Base-by-base conservation (phyloP, 2,329 filamentous ascomycete genomes). In the Tolypocladium tundrense region DNA sequence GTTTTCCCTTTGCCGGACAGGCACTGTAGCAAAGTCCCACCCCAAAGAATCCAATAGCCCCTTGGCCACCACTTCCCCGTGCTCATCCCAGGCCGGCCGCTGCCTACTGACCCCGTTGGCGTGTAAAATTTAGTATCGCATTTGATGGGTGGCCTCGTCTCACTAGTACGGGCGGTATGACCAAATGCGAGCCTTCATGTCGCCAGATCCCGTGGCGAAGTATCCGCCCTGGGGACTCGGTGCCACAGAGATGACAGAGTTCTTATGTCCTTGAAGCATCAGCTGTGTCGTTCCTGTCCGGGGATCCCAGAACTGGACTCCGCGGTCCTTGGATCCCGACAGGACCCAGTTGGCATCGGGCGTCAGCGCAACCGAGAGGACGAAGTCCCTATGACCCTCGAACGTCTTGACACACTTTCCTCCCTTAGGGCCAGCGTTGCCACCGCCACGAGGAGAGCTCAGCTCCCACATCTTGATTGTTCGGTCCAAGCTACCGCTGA, bases 381-480 rank as follows among this genome's bases (percentile, higher is more conserved):
- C 94, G 69, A 97, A 99, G 75, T 99, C 94, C 74, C 96, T 89
- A 76, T 99, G 94, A 55, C 94, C 94, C 70, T 97, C 94, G 67
- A 97, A 99, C 1, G 93, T 97, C 77, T 92, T 91, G 67, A 97
- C 87, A 71, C 94, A 97, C 72, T 96, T 91, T 66, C 94, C 93
- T 41, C 88, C 88, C 78, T 94, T 95, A 10, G 87, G 82, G 39
- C 81, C 84, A 51, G 83, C 80, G 68, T 82, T 84, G 53, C 84
- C 80, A 59, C 86, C 81, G 66, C 86, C 83, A 64, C 88, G 83
- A 51, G 87, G 84, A 27, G 88, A 83, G 57, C 83, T 87, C 55
- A 99, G 82, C 77, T 97, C 92, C 92, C 94, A 99, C 88, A 97
- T 96, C 79, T 97, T 96, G 79, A 97, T 97, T 0, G 93, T 97